Evolutionary conservation across 148 eudicot genomes (phyloP), one percentile per base, ranked within the genome.

Genomic region (Fagopyrum tataricum): DNA sequence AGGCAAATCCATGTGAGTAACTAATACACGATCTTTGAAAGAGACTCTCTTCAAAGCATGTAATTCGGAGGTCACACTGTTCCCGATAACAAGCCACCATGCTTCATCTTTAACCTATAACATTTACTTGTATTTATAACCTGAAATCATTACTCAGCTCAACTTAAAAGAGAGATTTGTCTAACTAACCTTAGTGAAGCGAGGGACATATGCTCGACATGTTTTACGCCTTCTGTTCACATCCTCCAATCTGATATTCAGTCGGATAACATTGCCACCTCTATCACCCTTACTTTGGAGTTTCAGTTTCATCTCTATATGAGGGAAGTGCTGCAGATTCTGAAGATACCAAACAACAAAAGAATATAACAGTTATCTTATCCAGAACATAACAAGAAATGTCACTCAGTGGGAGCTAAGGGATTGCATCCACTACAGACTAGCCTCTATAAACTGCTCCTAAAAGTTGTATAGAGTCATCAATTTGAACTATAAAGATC

Each of bases 11-110:
- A 94, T 89, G 79, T 80, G 82, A 21, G 91, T 94, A 69, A 79
- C 84, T 78, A 91, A 75, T 61, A 31, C 37, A 31, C 81, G 82
- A 62, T 78, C 79, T 1, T 82, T 77, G 77, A 94, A 94, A 52
- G 98, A 87, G 71, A 94, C 87, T 81, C 97, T 85, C 83, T 87
- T 94, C 77, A 91, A 47, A 72, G 93, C 93, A 76, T 82, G 80
- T 49, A 94, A 81, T 78, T 94, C 96, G 70, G 89, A 83, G 73
- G 91, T 86, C 31, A 83, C 62, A 47, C 87, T 85, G 77, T 91
- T 90, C 44, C 90, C 91, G 6, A 94, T 89, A 72, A 94, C 84
- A 76, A 94, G 74, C 97, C 98, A 94, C 98, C 98, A 94, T 1
- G 98, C 96, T 83, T 94, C 98, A 74, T 89, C 93, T 90, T 94